These are phyloP conservation scores for Ascochyta rabiei DNA, from an alignment of 2,329 filamentous ascomycete species.

Conservation along the genomic window DNA sequence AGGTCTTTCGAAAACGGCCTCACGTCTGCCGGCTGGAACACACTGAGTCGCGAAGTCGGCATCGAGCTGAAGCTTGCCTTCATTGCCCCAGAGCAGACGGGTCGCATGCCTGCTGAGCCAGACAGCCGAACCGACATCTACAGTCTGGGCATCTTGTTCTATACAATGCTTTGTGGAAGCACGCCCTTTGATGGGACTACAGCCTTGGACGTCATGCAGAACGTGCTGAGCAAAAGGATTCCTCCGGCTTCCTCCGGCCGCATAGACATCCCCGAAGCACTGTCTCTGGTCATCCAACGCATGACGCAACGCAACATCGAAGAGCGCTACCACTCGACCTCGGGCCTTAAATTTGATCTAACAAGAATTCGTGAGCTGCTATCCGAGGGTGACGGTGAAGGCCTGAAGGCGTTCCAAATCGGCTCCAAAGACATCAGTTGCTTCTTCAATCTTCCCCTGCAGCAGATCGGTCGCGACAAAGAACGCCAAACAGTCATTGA, in stretches of 20 bases:
- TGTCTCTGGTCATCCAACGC: conserved; percentile 84
- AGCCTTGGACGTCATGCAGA: conserved; percentile 90
- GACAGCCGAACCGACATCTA: conserved; percentile 91
- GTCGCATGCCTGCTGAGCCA: conserved; percentile 88
- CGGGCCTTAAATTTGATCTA: conserved; percentile 83
- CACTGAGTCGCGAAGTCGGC: conserved; percentile 79
- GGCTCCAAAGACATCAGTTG: conserved; percentile 88
- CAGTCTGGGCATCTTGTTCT: conserved; percentile 86
- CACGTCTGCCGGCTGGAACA: conserved; percentile 82
- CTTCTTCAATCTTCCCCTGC: conserved; percentile 83
- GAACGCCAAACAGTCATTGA: conserved; percentile 72
- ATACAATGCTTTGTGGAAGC: conserved; percentile 72
- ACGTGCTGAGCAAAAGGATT: conserved; percentile 79
- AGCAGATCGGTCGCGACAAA: conserved; percentile 78
- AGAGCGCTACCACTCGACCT: conserved; percentile 88
- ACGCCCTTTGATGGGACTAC: conserved; percentile 79
- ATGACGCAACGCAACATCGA: conserved; percentile 89
- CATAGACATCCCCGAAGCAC: conserved; percentile 81
- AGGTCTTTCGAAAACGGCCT: conserved; percentile 90
- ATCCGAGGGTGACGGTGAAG: conserved; percentile 73
- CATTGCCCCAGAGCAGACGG: conserved; percentile 94
- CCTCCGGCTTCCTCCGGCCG: conserved; percentile 77
- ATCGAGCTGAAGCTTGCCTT: conserved; percentile 89
- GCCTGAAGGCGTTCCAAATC: conserved; percentile 75
- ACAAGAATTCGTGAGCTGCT: conserved; percentile 75